Percentiles rank a stretch among this genome's conserved stretches.
These are phyloP conservation scores for Hemileccinum rubropunctum DNA, from an alignment of 768 basidiomycete species.

Conservation along the genomic window DNA sequence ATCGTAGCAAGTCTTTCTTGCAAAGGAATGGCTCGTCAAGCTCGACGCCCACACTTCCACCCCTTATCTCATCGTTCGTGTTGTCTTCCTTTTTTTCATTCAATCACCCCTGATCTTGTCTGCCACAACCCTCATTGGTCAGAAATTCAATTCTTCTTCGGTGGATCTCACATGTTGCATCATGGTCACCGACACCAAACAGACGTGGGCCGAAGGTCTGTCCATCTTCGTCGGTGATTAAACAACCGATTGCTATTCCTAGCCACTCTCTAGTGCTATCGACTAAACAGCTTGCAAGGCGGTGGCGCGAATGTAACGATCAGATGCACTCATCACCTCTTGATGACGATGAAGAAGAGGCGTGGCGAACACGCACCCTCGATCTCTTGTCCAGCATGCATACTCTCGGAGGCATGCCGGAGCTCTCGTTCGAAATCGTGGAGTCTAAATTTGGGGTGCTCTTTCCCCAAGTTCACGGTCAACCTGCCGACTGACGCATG, in stretches of 20 bases:
- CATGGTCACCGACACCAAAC: slow-evolving; percentile 71
- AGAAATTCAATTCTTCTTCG: slow-evolving; percentile 65
- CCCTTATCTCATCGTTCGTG: slow-evolving; percentile 71
- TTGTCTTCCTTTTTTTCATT: slow-evolving; percentile 5
- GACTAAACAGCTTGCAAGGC: slow-evolving; percentile 57
- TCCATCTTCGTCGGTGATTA: slow-evolving; percentile 20
- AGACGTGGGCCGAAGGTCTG: slow-evolving; percentile 73
- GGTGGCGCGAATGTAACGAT: slow-evolving; percentile 65
- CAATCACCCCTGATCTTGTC: slow-evolving; percentile 8
- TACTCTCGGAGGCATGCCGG: slow-evolving; percentile 57
- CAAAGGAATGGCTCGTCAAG: slow-evolving; percentile 75
- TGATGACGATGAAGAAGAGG: slow-evolving; percentile 49
- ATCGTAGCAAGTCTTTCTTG: slow-evolving; percentile 53
- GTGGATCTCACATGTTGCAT: slow-evolving; percentile 58
- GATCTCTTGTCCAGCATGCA: slow-evolving; percentile 58
- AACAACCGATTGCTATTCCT: slow-evolving; percentile 15
- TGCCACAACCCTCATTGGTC: slow-evolving; percentile 8
- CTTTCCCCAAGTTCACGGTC: slow-evolving; percentile 1
- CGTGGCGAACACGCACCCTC: slow-evolving; percentile 56
- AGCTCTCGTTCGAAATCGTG: slow-evolving; percentile 57
- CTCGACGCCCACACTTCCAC: slow-evolving; percentile 55
- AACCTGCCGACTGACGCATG: slow-evolving; percentile 13
- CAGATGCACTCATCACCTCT: slow-evolving; percentile 27
- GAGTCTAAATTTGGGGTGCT: slow-evolving; percentile 59
- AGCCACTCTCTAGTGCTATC: slow-evolving; percentile 43